phyloP scores from a whole-genome alignment of 108 stramenopile species.

The Nitzschia inconspicua region DNA sequence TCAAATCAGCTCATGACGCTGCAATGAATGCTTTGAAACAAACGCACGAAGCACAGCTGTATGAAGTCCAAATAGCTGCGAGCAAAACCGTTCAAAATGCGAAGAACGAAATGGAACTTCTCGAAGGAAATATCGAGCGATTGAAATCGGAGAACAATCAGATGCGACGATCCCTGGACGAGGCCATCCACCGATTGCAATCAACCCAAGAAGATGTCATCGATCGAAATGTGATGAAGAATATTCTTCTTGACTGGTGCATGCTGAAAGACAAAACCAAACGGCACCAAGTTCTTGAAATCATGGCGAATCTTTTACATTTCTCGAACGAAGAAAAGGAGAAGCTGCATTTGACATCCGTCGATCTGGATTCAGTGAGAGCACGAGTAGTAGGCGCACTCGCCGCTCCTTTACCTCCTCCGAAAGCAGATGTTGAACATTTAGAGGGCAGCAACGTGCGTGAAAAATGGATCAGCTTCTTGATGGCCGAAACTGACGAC shows the following conservation, averaged over 20 bases:
- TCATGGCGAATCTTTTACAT: conserved; percentile 82
- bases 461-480: conserved; percentile 84
- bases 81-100: conserved; percentile 54
- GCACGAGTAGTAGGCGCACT: conserved; percentile 57
- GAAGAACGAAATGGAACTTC: conserved; percentile 52
- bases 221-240: conserved; percentile 85
- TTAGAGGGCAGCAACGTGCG: conserved; percentile 81
- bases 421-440: conserved; percentile 69
- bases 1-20: conserved; percentile 65
- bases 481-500: conserved; percentile 84
- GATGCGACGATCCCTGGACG: conserved; percentile 75
- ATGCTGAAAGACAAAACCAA: conserved; percentile 56
- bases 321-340: conserved; percentile 87
- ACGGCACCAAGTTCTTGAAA: conserved; percentile 68
- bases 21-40: conserved; percentile 56
- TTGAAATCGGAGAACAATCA: conserved; percentile 70
- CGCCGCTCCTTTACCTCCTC: conserved; percentile 72
- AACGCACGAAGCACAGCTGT: conserved; percentile 55
- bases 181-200: conserved; percentile 84
- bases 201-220: conserved; percentile 88
- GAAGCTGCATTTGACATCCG: conserved; percentile 57
- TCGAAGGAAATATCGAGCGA: conserved; percentile 46
- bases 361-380: conserved; percentile 23
- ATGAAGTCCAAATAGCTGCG: conserved; percentile 53
- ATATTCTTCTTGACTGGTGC: conserved; percentile 88